phyloP scores from a whole-genome alignment of 306 rosid genomes.

The Vigna mungo region DNA sequence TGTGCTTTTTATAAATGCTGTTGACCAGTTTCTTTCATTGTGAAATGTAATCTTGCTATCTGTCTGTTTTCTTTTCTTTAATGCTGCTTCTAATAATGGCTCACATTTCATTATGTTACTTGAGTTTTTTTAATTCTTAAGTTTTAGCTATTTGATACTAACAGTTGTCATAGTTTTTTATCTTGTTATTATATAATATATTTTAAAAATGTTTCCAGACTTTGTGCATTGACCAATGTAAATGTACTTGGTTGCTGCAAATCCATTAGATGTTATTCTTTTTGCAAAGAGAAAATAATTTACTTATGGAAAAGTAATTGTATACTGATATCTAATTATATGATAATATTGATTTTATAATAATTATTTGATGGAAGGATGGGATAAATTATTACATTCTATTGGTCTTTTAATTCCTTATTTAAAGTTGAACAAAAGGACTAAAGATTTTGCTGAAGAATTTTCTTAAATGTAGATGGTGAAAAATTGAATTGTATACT shows the following conservation, averaged over 20 bases:
- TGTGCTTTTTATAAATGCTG: constrained; percentile 50
- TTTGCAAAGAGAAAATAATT: too few species aligned
- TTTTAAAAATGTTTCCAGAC: background rate
- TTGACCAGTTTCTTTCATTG: constrained; percentile 48
- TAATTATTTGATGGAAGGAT: too few species aligned
- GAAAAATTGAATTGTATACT: background rate
- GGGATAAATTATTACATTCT: too few species aligned
- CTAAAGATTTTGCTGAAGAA: background rate
- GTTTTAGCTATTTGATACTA: background rate
- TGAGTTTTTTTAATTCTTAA: background rate
- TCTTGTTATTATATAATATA: background rate
- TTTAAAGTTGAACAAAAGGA: background rate
- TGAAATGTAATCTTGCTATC: constrained; percentile 58
- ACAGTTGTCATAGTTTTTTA: background rate
- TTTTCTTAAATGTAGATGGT: background rate
- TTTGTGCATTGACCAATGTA: too few species aligned
- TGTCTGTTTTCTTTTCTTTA: constrained; percentile 46
- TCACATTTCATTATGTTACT: background rate
- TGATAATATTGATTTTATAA: too few species aligned
- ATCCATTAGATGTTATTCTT: too few species aligned
- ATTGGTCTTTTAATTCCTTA: too few species aligned
- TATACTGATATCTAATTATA: too few species aligned
- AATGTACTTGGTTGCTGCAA: too few species aligned
- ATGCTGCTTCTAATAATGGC: background rate
- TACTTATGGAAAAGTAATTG: too few species aligned